A percentile compares a stretch with the other conserved stretches of the same genome.
Conservation (phyloP, 139 green algal species). For the Prasinococcaceae sp. region DNA sequence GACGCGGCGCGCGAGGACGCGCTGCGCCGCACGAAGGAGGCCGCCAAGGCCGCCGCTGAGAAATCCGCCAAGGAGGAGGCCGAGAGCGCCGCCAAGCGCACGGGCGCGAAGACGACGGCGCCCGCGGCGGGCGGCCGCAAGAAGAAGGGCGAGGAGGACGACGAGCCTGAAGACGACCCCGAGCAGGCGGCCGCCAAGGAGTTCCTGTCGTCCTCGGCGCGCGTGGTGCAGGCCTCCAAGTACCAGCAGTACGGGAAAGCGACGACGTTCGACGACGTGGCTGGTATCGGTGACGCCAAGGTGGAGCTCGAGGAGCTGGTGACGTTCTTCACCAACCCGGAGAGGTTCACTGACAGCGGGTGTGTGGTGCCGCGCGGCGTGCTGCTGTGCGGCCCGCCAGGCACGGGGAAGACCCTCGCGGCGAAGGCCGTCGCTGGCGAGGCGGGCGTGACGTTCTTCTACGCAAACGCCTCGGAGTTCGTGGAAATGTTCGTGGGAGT, state of each 20-base stretch:
- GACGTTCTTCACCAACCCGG: constrained; percentile 18
- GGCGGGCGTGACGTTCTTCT: constrained; percentile 72
- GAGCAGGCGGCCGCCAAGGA: background rate
- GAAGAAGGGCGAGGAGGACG: background rate
- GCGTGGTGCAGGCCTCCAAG: background rate
- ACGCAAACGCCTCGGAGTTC: constrained; percentile 78
- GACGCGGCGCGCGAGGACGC: background rate
- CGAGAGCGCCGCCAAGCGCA: background rate
- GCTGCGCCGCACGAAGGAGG: background rate
- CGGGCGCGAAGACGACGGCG: constrained; percentile 4
- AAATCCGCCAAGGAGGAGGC: background rate
- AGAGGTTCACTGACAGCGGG: constrained; percentile 6
- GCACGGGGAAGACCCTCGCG: constrained; percentile 68
- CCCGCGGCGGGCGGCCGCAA: background rate
- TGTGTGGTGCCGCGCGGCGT: constrained; percentile 7
- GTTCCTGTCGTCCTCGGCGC: background rate
- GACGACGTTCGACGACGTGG: constrained; percentile 24
- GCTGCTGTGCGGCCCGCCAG: constrained; percentile 52
- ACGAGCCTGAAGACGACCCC: background rate
- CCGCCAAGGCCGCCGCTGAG: background rate
- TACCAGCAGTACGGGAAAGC: constrained; percentile 1
- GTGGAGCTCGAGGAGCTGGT: constrained; percentile 24
- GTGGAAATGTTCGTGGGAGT: constrained; percentile 92
- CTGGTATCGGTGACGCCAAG: constrained; percentile 22
- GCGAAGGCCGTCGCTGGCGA: constrained; percentile 50